These are phyloP conservation scores for Hibiscus syriacus DNA, from an alignment of 345 rosid genomes.

Conservation along the genomic window DNA sequence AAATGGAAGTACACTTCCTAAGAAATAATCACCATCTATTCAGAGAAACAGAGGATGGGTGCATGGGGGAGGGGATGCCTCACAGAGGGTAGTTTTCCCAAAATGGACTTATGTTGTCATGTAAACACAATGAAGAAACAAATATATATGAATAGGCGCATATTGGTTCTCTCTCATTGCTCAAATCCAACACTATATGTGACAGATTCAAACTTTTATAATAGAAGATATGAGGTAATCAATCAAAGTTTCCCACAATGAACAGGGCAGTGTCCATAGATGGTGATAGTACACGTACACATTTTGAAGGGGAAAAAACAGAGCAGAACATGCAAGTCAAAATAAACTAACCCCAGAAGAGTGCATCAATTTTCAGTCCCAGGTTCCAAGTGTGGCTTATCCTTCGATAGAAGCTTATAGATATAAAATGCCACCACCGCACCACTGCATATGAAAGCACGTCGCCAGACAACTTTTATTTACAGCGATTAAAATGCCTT, in stretches of 20 bases:
- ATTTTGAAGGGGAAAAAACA: neutral
- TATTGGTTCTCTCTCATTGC: neutral
- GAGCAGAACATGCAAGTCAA: neutral
- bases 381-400: slow-evolving; percentile 27
- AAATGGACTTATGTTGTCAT: neutral
- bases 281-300: neutral
- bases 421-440: slow-evolving; percentile 59
- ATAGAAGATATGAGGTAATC: neutral
- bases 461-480: neutral
- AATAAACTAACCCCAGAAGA: slow-evolving; percentile 17
- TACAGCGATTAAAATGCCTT: neutral
- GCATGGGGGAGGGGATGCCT: neutral
- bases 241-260: neutral
- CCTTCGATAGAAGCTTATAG: slow-evolving; percentile 40
- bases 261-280: neutral
- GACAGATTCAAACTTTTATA: neutral
- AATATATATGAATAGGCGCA: neutral
- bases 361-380: slow-evolving; percentile 32
- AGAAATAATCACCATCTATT: neutral
- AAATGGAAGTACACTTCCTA: neutral
- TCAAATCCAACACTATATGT: neutral
- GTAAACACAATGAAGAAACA: too few species aligned
- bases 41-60: too few species aligned
- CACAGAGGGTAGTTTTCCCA: neutral
- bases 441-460: slow-evolving; percentile 47